A percentile compares a stretch with the other conserved stretches of the same genome.
Evolutionary conservation across 164 flowering plant genomes (phyloP).

Genomic region (Buxus sempervirens): DNA sequence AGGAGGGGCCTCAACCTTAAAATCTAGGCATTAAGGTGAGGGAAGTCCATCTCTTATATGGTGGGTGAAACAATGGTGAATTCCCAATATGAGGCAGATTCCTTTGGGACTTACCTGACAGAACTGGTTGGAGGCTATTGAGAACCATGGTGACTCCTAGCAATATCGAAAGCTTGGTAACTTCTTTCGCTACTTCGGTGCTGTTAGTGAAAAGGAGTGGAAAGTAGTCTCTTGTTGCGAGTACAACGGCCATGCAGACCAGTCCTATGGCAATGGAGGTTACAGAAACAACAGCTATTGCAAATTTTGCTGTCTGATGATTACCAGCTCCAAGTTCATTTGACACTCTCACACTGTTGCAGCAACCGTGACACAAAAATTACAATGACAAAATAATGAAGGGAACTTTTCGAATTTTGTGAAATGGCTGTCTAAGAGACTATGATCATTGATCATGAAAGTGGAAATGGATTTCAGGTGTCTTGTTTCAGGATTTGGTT

Average conservation of each 20-base stretch:
- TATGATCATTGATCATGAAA: no score
- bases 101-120: constrained; percentile 44
- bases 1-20: no score
- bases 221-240: constrained; percentile 47
- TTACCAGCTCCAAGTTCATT: constrained; percentile 76
- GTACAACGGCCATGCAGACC: constrained; percentile 35
- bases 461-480: no score
- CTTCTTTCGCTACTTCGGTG: constrained; percentile 42
- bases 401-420: no score
- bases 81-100: no score
- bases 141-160: constrained; percentile 51
- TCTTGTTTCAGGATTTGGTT: not conserved
- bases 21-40: no score
- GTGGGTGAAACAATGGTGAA: no score
- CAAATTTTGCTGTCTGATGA: constrained; percentile 41
- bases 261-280: constrained; percentile 54
- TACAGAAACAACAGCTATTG: constrained; percentile 47
- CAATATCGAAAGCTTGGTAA: constrained; percentile 44
- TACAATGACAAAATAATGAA: no score
- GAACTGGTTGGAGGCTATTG: constrained; percentile 66
- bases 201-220: constrained; percentile 59
- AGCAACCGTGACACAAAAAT: no score
- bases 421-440: no score
- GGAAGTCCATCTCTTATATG: no score
- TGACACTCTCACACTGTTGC: constrained; percentile 60